These are phyloP conservation scores for Globisporangium alternatum DNA, from an alignment of 352 stramenopile species.

Conservation along the genomic window DNA sequence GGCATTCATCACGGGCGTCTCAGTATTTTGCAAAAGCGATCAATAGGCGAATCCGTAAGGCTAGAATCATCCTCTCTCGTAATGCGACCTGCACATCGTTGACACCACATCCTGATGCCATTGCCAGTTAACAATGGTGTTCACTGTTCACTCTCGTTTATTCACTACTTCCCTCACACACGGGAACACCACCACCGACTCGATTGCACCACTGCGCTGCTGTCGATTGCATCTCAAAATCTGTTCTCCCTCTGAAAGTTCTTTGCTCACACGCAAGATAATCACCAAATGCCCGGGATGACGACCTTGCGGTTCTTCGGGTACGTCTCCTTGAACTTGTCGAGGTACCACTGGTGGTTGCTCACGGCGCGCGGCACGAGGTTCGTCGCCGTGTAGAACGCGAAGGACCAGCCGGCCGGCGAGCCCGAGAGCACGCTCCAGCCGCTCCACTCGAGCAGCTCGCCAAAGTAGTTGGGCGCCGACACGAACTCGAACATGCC, in stretches of 20 bases:
- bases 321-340: conserved; percentile 51
- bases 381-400: conserved; percentile 48
- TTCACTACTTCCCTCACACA: too few species aligned
- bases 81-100: too few species aligned
- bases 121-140: too few species aligned
- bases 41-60: too few species aligned
- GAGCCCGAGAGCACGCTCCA: conserved; percentile 63
- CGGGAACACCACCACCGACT: too few species aligned
- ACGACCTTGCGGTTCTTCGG: conserved; percentile 32
- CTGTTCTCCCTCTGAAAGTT: too few species aligned
- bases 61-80: too few species aligned
- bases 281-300: conserved; percentile 40
- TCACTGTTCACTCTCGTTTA: too few species aligned
- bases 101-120: too few species aligned
- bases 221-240: not conserved
- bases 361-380: conserved; percentile 42
- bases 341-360: conserved; percentile 56
- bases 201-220: too few species aligned
- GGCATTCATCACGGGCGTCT: conserved; percentile 59
- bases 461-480: conserved; percentile 72
- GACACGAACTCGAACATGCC: conserved; percentile 72
- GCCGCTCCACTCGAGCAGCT: conserved; percentile 72
- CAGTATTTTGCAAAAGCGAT: too few species aligned
- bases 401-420: conserved; percentile 44
- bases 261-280: not conserved